These are phyloP conservation scores for Aspergillus caelatus DNA, from an alignment of 2,329 filamentous ascomycete genomes.

Conservation along the genomic window DNA sequence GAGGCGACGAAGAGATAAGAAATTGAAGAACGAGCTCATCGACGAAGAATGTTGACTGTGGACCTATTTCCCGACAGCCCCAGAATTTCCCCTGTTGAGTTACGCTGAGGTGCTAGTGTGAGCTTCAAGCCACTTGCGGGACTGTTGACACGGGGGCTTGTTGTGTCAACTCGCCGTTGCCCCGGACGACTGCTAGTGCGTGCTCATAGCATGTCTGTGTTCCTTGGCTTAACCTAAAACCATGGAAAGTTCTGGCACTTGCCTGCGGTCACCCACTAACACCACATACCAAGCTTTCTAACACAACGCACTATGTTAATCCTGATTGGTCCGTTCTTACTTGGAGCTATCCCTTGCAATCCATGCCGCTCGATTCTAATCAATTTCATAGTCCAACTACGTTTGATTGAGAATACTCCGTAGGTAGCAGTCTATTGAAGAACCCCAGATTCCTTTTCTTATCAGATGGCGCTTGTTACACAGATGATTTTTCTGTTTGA, in stretches of 20 bases:
- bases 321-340: neutral
- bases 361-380: neutral
- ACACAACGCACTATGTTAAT: slow-evolving; percentile 6
- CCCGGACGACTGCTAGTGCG: slow-evolving; percentile 26
- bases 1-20: slow-evolving; percentile 18
- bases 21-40: slow-evolving; percentile 8
- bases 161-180: slow-evolving; percentile 36
- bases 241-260: neutral
- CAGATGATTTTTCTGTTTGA: neutral
- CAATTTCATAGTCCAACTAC: neutral
- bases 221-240: neutral
- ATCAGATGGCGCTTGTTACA: neutral
- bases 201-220: neutral
- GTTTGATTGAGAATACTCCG: neutral
- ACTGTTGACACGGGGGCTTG: slow-evolving; percentile 29
- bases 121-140: slow-evolving; percentile 19
- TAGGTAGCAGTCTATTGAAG: neutral
- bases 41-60: slow-evolving; percentile 34
- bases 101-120: slow-evolving; percentile 17
- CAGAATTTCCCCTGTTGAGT: slow-evolving; percentile 18
- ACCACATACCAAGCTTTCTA: neutral
- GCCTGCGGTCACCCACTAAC: neutral
- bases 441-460: neutral
- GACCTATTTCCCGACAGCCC: slow-evolving; percentile 25
- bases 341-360: neutral